Conservation (phyloP, 305 asterid genomes). For the Plantago lanceolata region DNA sequence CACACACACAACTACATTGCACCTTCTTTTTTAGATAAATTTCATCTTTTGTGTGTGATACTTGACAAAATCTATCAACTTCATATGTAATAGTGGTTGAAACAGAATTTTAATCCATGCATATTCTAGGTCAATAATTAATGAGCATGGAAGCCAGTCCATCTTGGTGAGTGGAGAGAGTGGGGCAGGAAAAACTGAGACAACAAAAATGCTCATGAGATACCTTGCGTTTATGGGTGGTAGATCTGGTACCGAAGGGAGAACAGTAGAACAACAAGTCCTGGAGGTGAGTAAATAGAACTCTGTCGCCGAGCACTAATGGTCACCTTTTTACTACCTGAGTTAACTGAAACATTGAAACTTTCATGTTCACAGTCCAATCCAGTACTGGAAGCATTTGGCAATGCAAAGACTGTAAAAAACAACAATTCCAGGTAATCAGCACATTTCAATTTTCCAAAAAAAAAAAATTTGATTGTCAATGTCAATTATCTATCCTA, state of each 20-base stretch:
- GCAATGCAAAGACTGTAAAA: conserved; percentile 90
- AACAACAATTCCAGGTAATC: conserved; percentile 89
- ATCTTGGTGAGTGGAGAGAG: conserved; percentile 97
- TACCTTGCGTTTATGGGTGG: conserved; percentile 99
- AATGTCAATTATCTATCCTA: not conserved
- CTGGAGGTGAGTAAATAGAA: conserved; percentile 57
- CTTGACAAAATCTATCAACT: not conserved
- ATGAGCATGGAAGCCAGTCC: conserved; percentile 86
- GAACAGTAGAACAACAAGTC: conserved; percentile 97
- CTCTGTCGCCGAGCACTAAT: conserved; percentile 9
- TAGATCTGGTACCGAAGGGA: conserved; percentile 74
- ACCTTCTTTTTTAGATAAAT: not conserved
- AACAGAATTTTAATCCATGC: not conserved
- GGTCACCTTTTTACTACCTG: conserved; percentile 14
- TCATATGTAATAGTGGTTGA: not conserved
- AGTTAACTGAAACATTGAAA: conserved; percentile 19
- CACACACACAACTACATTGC: too few relatives aligned
- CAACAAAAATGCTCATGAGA: conserved; percentile 91
- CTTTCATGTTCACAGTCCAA: conserved; percentile 55
- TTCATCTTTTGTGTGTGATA: not conserved
- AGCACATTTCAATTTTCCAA: too few relatives aligned
- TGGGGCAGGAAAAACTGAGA: conserved; percentile 97
- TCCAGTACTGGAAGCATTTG: conserved; percentile 96
- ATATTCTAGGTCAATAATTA: conserved; percentile 57
- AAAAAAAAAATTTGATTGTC: not conserved